phyloP scores from a whole-genome alignment of 192 early-diverging fungal genomes.

The Dissophora ornata region DNA sequence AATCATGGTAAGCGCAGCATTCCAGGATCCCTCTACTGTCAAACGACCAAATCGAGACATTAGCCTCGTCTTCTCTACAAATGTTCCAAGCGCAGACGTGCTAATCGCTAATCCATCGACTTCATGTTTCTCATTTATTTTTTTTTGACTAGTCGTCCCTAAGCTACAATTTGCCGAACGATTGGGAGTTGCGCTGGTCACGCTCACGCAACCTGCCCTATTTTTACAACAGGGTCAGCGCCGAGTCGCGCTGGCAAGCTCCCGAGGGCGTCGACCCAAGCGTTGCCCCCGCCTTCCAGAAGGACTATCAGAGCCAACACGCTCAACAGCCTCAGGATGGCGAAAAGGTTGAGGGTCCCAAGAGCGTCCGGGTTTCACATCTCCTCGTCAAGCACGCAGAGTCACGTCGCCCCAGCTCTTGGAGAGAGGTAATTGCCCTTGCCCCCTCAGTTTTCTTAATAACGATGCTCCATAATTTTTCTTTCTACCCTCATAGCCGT shows the following conservation, averaged over 20 bases:
- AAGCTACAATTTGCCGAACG: constrained; percentile 64
- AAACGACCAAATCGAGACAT: too few species aligned
- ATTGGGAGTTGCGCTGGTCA: constrained; percentile 79
- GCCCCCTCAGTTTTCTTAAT: too few species aligned
- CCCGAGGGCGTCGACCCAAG: constrained; percentile 62
- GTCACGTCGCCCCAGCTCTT: constrained; percentile 88
- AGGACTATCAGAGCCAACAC: constrained; percentile 46
- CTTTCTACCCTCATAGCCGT: too few species aligned
- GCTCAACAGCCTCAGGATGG: constrained; percentile 14
- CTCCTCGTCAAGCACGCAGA: constrained; percentile 91
- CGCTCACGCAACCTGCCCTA: constrained; percentile 75
- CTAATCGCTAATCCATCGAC: too few species aligned
- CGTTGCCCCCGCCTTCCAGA: constrained; percentile 42
- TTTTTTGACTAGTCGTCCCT: background rate
- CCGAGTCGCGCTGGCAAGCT: constrained; percentile 82
- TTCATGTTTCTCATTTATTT: background rate
- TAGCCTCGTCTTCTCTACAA: too few species aligned
- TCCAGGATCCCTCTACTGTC: too few species aligned
- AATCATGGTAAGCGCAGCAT: too few species aligned
- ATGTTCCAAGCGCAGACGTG: too few species aligned
- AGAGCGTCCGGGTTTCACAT: constrained; percentile 84
- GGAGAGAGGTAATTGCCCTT: constrained; percentile 79
- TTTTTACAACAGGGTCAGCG: constrained; percentile 80
- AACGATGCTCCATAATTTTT: background rate
- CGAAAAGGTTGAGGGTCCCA: constrained; percentile 1